Percentiles rank a stretch among this genome's conserved stretches.
Evolutionary conservation across 2,329 filamentous ascomycete genomes (phyloP).

Genomic region (Penicillium sp.): DNA sequence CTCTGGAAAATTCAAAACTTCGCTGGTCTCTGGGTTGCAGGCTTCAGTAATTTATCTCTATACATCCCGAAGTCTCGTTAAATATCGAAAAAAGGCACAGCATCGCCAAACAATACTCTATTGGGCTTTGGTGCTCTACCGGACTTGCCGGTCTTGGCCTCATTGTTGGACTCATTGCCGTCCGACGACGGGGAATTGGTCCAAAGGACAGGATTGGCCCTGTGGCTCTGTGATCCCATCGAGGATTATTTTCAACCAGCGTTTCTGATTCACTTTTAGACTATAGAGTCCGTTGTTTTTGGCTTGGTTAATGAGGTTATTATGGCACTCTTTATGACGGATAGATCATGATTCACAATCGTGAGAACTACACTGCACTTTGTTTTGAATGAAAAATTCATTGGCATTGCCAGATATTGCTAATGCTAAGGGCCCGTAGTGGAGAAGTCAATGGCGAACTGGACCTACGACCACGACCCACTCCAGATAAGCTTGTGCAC

Average conservation of each 20-base stretch:
- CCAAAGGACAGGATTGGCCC: constrained; percentile 29
- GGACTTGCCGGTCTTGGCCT: constrained; percentile 49
- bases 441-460: not conserved
- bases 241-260: not conserved
- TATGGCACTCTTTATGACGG: not conserved
- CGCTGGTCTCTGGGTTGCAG: constrained; percentile 53
- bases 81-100: constrained; percentile 46
- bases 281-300: not conserved
- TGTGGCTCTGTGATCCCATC: constrained; percentile 23
- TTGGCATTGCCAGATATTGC: not conserved
- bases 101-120: constrained; percentile 46
- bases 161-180: constrained; percentile 25
- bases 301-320: constrained; percentile 1
- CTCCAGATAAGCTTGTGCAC: constrained; percentile 9
- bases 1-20: constrained; percentile 56
- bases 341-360: not conserved
- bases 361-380: not conserved
- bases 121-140: constrained; percentile 51
- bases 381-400: not conserved
- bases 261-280: not conserved
- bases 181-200: constrained; percentile 30
- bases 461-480: not conserved
- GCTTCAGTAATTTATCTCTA: constrained; percentile 44
- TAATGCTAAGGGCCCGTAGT: constrained; percentile 10
- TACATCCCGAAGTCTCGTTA: constrained; percentile 36